These are phyloP conservation scores for Rhodosporidiobolus odoratus DNA, from an alignment of 768 basidiomycete genomes.

Conservation along the genomic window DNA sequence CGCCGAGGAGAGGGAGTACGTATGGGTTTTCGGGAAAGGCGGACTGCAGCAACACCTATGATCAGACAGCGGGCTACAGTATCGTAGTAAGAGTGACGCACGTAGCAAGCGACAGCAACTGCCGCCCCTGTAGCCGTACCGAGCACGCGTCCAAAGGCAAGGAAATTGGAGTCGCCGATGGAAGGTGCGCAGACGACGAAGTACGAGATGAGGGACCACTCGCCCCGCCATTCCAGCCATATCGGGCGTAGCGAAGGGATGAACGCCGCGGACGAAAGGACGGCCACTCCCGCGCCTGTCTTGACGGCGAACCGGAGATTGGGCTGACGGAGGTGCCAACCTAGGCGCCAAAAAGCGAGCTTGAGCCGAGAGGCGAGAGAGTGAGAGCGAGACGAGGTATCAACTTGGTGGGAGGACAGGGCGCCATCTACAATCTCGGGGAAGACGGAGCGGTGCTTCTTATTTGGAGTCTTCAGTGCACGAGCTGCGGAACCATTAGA, in stretches of 20 bases:
- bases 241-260: conserved; percentile 63
- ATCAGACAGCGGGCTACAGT: neutral
- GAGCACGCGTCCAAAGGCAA: conserved; percentile 72
- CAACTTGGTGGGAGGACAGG: conserved; percentile 22
- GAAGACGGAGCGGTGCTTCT: conserved; percentile 24
- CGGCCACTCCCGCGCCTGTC: conserved; percentile 59
- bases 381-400: neutral
- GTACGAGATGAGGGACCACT: conserved; percentile 93
- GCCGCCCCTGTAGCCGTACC: conserved; percentile 66
- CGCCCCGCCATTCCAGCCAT: conserved; percentile 77
- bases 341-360: conserved; percentile 33
- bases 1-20: conserved; percentile 73
- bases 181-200: conserved; percentile 89
- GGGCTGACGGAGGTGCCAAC: conserved; percentile 73
- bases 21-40: conserved; percentile 70
- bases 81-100: neutral
- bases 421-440: conserved; percentile 35
- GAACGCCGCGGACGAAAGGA: conserved; percentile 84
- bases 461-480: conserved; percentile 4
- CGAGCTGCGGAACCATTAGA: neutral
- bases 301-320: conserved; percentile 85
- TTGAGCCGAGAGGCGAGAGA: conserved; percentile 19
- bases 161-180: conserved; percentile 86
- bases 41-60: conserved; percentile 50
- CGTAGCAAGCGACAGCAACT: conserved; percentile 6